Evolutionary conservation across 2,329 filamentous ascomycete genomes (phyloP), one percentile per base, ranked within the genome.

Genomic region (Ampelomyces quisqualis): DNA sequence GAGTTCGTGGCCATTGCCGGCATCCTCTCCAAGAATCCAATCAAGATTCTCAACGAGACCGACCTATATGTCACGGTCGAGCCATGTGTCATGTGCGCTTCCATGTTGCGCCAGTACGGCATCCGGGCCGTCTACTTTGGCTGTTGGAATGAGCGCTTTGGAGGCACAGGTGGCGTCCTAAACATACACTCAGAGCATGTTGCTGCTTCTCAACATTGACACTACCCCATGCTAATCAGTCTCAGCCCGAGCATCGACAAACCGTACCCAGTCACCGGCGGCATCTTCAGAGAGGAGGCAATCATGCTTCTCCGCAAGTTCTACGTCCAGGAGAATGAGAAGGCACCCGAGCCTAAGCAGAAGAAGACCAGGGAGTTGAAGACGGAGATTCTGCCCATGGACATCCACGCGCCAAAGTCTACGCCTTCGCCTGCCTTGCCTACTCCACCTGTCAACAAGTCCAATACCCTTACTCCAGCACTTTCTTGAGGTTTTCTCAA

Each of bases 71-170:
- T 98, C 34, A 98, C 93, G 0, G 91, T 98, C 38, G 94, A 98
- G 71, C 93, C 93, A 4, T 98, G 93, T 68, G 89, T 98, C 72
- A 98, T 98, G 93, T 98, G 93, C 65, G 93, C 93, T 9, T 94
- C 90, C 5, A 82, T 94, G 38, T 78, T 98, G 35, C 82, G 90
- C 36, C 94, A 98, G 69, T 85, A 94, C 51, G 81, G 83, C 10
- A 90, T 98, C 68, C 81, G 86, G 48, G 86, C 85, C 53, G 93
- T 98, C 21, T 97, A 91, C 69, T 98, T 93, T 68, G 94, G 93
- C 4, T 95, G 90, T 45, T 82, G 87, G 57, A 98, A 98, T 67
- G 93, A 98, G 72, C 88, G 94, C 43, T 98, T 98, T 72, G 93
- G 93, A 6, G 93, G 94, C 21, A 95, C 90, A 11, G 93, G 93